Conservation (phyloP, 2,329 filamentous ascomycete species). For the Biscogniauxia sp. region DNA sequence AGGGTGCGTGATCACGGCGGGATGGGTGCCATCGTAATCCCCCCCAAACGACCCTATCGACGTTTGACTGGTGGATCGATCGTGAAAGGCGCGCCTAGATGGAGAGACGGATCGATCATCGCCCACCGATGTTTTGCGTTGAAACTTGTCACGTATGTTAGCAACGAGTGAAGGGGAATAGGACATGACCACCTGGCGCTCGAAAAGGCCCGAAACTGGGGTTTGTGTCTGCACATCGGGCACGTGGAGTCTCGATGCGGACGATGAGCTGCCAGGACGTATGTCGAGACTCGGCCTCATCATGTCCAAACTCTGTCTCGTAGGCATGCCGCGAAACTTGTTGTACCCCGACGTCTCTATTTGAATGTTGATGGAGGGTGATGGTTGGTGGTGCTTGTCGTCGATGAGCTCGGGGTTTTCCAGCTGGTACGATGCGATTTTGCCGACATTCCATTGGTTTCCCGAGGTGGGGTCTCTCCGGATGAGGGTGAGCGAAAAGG, state of each 20-base stretch:
- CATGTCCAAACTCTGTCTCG: constrained; percentile 24
- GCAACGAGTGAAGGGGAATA: constrained; percentile 51
- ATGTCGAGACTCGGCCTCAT: constrained; percentile 23
- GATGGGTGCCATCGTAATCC: constrained; percentile 28
- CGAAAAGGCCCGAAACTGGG: constrained; percentile 39
- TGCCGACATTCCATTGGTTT: constrained; percentile 74
- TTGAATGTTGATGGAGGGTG: constrained; percentile 49
- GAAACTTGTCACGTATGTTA: constrained; percentile 46
- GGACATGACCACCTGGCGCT: constrained; percentile 56
- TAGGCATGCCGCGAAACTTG: constrained; percentile 53
- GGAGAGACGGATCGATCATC: constrained; percentile 28
- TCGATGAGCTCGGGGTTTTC: constrained; percentile 37
- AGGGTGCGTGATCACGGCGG: constrained; percentile 39
- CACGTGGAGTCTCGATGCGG: constrained; percentile 11
- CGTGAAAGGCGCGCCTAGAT: constrained; percentile 24
- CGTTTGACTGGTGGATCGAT: constrained; percentile 30
- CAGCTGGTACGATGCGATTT: constrained; percentile 54
- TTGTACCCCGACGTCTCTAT: constrained; percentile 56
- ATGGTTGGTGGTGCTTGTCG: constrained; percentile 28
- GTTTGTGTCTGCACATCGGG: constrained; percentile 7
- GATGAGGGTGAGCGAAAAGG: constrained; percentile 63
- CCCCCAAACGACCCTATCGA: constrained; percentile 36
- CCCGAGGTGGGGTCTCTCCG: constrained; percentile 69
- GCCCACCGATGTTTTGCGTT: constrained; percentile 33
- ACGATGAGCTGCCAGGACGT: constrained; percentile 27